Base-by-base conservation (phyloP, 495 filamentous ascomycete genomes). In the Paragyromitra xinjiangensis region DNA sequence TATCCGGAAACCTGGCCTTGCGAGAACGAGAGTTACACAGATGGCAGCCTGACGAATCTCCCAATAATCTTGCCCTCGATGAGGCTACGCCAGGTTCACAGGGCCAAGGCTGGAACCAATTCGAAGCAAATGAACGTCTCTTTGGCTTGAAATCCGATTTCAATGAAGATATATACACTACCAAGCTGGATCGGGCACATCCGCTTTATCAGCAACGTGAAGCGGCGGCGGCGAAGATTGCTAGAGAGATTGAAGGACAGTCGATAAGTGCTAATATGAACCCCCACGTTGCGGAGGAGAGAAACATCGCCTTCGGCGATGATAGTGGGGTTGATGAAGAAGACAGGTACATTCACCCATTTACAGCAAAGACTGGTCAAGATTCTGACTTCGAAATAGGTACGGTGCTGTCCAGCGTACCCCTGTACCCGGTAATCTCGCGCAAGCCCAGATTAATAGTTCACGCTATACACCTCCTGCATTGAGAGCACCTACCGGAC, bases 91-190 rank as follows among this genome's bases (percentile, higher is more conserved):
- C 80, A 24, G 83, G 92, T 76, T 69, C 81, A 7, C 74, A 73
- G 29, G 83, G 83, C 5, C 88, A 87, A 64, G 66, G 80, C 22
- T 99, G 95, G 95, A 94, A 99, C 83, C 95, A 99, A 82, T 99
- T 99, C 80, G 92, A 93, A 81, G 89, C 87, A 53, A 98, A 99
- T 78, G 91, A 96, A 83, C 88, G 90, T 44, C 89, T 92, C 3
- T 98, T 97, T 82, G 95, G 95, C 8, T 84, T 95, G 45, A 93
- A 89, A 84, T 93, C 90, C 19, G 92, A 92, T 77, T 98, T 97
- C 82, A 91, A 98, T 78, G 96, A 98, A 83, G 93, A 91, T 79
- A 89, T 95, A 59, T 99, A 99, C 82, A 99, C 96, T 9, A 98
- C 95, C 22, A 85, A 87, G 9, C 93, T 99, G 77, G 90, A 99